Percentiles rank a stretch among this genome's conserved stretches.
Conservation (phyloP, 495 filamentous ascomycete species). For the Platismatia glauca region DNA sequence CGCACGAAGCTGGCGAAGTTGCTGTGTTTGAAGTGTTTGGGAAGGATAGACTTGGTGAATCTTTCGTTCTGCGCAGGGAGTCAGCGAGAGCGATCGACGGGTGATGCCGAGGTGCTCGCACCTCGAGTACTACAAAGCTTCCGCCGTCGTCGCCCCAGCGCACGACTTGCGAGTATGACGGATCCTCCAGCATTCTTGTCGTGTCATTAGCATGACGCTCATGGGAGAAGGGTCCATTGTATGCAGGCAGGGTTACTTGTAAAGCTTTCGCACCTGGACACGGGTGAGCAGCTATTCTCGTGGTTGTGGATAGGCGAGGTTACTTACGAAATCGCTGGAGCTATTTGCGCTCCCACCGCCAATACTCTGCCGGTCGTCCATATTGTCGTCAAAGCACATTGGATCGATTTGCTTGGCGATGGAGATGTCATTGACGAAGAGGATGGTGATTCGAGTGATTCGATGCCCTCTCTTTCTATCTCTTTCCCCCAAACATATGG, state of each 20-base stretch:
- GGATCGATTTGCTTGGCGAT: constrained; percentile 2
- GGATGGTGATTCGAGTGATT: constrained; percentile 7
- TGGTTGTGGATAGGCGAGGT: constrained; percentile 1
- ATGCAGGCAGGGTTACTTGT: constrained; percentile 60
- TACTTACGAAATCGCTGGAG: constrained; percentile 75
- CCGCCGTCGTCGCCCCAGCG: constrained; percentile 92
- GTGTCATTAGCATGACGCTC: constrained; percentile 25
- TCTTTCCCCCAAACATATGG: background rate
- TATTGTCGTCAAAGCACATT: constrained; percentile 29
- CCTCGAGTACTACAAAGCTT: constrained; percentile 96
- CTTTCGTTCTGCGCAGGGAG: constrained; percentile 68
- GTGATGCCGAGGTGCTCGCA: constrained; percentile 32
- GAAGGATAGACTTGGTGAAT: constrained; percentile 94
- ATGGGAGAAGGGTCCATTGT: constrained; percentile 7
- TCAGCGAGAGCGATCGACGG: background rate
- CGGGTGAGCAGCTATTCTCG: constrained; percentile 25
- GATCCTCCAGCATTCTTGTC: constrained; percentile 93
- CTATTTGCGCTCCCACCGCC: constrained; percentile 49
- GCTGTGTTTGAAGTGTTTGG: constrained; percentile 98
- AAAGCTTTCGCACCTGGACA: constrained; percentile 87
- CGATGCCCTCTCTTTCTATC: background rate
- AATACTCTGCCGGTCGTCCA: constrained; percentile 42
- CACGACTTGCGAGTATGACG: constrained; percentile 83
- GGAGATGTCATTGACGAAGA: constrained; percentile 6
- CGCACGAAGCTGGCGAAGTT: constrained; percentile 99